These are phyloP conservation scores for Stylonectria norvegica DNA, from an alignment of 2,329 filamentous ascomycete species.

Conservation along the genomic window DNA sequence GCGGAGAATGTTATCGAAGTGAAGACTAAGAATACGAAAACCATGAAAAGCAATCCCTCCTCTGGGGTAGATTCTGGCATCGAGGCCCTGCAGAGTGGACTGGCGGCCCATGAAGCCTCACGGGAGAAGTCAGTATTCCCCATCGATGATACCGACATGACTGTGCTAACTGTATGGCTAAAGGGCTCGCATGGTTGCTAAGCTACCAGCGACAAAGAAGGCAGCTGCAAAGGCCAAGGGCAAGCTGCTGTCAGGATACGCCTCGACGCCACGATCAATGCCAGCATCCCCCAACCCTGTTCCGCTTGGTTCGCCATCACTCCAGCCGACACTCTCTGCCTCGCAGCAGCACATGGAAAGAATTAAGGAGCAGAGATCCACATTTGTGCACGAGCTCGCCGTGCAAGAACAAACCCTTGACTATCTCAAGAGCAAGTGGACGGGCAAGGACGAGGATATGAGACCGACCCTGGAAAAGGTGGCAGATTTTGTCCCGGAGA, in stretches of 20 bases:
- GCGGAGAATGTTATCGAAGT: slow-evolving; percentile 28
- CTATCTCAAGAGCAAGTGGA: slow-evolving; percentile 49
- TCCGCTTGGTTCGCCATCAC: slow-evolving; percentile 51
- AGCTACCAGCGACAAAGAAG: slow-evolving; percentile 32
- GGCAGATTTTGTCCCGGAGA: slow-evolving; percentile 47
- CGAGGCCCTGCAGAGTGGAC: slow-evolving; percentile 44
- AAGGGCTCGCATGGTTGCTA: slow-evolving; percentile 36
- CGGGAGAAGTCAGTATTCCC: slow-evolving; percentile 34
- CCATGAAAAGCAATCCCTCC: slow-evolving; percentile 34
- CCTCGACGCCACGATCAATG: slow-evolving; percentile 37
- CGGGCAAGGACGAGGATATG: slow-evolving; percentile 53
- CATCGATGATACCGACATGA: slow-evolving; percentile 8
- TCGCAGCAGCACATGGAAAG: slow-evolving; percentile 51
- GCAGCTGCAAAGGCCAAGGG: slow-evolving; percentile 38
- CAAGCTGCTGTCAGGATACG: slow-evolving; percentile 40
- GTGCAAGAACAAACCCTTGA: slow-evolving; percentile 49
- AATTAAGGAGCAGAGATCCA: slow-evolving; percentile 50
- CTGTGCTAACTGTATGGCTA: slow-evolving; percentile 26
- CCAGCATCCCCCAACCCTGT: slow-evolving; percentile 56
- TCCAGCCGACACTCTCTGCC: slow-evolving; percentile 47
- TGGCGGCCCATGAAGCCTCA: slow-evolving; percentile 35
- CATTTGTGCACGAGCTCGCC: slow-evolving; percentile 60
- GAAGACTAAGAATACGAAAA: slow-evolving; percentile 29
- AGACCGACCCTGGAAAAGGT: slow-evolving; percentile 55
- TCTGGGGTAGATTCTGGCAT: slow-evolving; percentile 49